Evolutionary conservation across 139 green algal species (phyloP).

Genomic region (Picochlorum sp.): DNA sequence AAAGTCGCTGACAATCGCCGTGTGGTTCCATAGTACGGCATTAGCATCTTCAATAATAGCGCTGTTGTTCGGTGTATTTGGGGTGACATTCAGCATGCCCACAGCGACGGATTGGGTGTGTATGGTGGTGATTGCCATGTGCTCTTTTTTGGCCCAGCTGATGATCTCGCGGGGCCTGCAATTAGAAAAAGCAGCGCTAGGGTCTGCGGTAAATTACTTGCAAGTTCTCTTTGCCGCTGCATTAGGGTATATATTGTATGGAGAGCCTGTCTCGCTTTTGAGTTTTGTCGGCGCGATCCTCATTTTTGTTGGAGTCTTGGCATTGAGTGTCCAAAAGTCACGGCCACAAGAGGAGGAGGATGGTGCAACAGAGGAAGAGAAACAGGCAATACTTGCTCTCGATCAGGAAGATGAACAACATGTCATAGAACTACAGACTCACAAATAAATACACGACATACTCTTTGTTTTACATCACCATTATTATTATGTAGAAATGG

Average conservation of each 20-base stretch:
- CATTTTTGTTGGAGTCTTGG: constrained; percentile 25
- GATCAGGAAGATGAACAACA: too few relatives aligned
- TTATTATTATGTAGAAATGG: not conserved
- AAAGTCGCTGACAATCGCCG: constrained; percentile 20
- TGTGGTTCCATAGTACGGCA: constrained; percentile 18
- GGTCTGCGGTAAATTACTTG: constrained; percentile 30
- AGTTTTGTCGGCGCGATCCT: constrained; percentile 17
- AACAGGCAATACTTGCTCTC: too few relatives aligned
- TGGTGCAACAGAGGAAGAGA: not conserved
- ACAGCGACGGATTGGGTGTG: constrained; percentile 4
- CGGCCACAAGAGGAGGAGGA: not conserved
- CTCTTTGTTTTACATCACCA: too few relatives aligned
- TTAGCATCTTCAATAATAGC: constrained; percentile 2
- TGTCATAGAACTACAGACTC: too few relatives aligned
- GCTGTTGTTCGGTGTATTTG: constrained; percentile 16
- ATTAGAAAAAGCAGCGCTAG: constrained; percentile 36
- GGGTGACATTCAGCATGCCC: constrained; percentile 10
- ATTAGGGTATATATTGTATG: constrained; percentile 20
- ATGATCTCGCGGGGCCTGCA: constrained; percentile 51
- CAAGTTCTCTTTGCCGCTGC: constrained; percentile 31
- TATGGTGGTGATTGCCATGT: constrained; percentile 20
- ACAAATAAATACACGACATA: too few relatives aligned
- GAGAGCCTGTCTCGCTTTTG: constrained; percentile 13
- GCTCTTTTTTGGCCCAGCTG: constrained; percentile 35
- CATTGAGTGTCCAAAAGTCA: not conserved